Base-by-base conservation (phyloP, 23 red algal genomes). In the Gracilaria gracilis region DNA sequence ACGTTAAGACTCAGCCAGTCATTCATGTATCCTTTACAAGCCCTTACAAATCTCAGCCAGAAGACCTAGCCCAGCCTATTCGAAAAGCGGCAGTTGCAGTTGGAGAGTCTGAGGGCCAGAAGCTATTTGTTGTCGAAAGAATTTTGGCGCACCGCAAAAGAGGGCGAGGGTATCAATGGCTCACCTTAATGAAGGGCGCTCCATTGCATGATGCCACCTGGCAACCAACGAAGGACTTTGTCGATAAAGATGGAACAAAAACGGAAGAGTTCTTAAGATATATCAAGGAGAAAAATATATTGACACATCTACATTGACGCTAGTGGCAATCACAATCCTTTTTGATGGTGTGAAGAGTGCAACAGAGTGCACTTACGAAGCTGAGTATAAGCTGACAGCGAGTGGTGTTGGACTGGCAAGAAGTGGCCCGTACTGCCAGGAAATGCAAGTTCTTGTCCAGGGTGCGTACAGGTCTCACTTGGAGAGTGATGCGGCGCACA, bases 251-350 rank as follows among this genome's bases (percentile, higher is more conserved):
- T 31, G 77, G 77, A 15, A 59, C 48, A 54, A 12, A 73, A 57
- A 87, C 62, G 12, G 42, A 74, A 9, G 83, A 62, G 20, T 87
- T 87, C 32, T 38, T 25, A 16, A 47, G 21, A n/a, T 75, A 87
- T 44, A 73, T 87, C 47, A 35, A 28, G 9, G 44, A 75, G 15
- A 19, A 87, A 6, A 87, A 87, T 61, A 15, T 75, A 23, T 62
- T 87, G 21, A 19, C 14, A 21, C 83, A 72, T 69, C 49, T 73
- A 29, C 83, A 87, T 75, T 87, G 83, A 85, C 14, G 14, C 62
- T 85, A 65, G 81, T 46, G 42, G 11, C 65, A 39, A 75, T 28
- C 62, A 73, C 61, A 87, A 87, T 72, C 9, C n/a, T 12, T 53
- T 46, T 46, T 46, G 42, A 51, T 34, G 61, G 21, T 65, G 9